Conservation (phyloP, 306 rosid genomes). For the Rosa multiflora region DNA sequence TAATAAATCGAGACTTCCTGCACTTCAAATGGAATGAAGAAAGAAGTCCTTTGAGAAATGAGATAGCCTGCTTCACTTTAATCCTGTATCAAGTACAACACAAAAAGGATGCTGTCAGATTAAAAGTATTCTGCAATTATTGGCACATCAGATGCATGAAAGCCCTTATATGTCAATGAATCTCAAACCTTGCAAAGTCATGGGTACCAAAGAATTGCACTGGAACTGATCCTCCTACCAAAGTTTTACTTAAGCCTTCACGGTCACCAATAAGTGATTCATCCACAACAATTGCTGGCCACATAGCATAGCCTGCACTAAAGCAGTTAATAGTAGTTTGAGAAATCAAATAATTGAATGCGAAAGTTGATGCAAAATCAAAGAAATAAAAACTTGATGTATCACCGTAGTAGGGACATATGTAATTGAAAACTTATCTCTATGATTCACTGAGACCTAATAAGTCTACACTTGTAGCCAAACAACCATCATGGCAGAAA, state of each 20-base stretch:
- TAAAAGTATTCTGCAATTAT: background rate
- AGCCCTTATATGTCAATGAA: constrained; percentile 28
- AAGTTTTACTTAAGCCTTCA: constrained; percentile 62
- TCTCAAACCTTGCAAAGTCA: constrained; percentile 90
- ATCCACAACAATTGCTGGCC: constrained; percentile 98
- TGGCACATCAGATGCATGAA: constrained; percentile 8
- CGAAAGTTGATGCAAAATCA: constrained; percentile 8
- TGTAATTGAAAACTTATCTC: background rate
- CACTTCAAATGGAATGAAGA: constrained; percentile 84
- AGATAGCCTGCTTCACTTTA: constrained; percentile 71
- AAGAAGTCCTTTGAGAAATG: constrained; percentile 90
- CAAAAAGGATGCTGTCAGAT: constrained; percentile 1
- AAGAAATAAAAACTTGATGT: constrained; percentile 14
- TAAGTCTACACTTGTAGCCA: background rate
- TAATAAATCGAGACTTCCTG: constrained; percentile 72
- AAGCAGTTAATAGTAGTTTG: constrained; percentile 25
- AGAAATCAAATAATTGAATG: constrained; percentile 5
- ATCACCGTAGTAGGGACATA: constrained; percentile 9
- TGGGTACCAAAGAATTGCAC: constrained; percentile 98
- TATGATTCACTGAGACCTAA: background rate
- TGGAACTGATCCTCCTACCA: constrained; percentile 79
- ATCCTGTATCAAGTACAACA: constrained; percentile 53
- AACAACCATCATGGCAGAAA: background rate
- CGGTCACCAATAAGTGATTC: constrained; percentile 82
- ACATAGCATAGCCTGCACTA: constrained; percentile 94